Base-by-base conservation (phyloP, 495 filamentous ascomycete species). In the Podospora pseudocomata region DNA sequence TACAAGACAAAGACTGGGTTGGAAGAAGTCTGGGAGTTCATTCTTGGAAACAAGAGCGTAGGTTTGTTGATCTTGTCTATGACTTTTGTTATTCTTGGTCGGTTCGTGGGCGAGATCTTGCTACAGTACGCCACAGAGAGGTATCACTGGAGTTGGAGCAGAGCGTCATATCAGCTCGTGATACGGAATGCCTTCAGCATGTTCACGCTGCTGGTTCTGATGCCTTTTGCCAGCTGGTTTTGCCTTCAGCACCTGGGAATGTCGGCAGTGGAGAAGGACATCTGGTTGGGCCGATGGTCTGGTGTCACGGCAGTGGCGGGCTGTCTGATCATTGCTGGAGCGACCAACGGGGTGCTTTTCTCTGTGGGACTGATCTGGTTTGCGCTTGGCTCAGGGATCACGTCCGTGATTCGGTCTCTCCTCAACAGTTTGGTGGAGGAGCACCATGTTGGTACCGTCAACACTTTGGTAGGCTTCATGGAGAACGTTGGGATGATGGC, bases 51-150 rank as follows among this genome's bases (percentile, higher is more conserved):
- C 68, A 65, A 44, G 53, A 68, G 63, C 19, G 32, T 73, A 39
- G 39, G 49, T 1, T 65, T 78, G 49, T 65, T 79, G 57, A 72
- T 77, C 20, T 4, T 75, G 2, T 73, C 75, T 5, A 61, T 70
- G 20, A 55, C 66, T 0, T 78, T 76, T 39, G 65, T 68, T 49
- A 55, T 77, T 62, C 53, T 76, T 11, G 75, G 73, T 27, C 65
- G 68, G 30, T 74, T 70, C 19, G 73, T 74, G 19, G 67, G 72
- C 19, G 75, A 75, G 44, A 15, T 79, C 11, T 59, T 80, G 2
- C 63, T 79, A 3, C 78, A 80, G 64, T 80, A 80, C 67, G 72
- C 75, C 13, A 75, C 73, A 2, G 70, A 72, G 54, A 70, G 78
- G 13, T 80, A 76, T 65, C 34, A 65, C 16, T 80, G 76, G 74